Conservation (phyloP, 768 basidiomycete species). For the Boletus eberwhitei region DNA sequence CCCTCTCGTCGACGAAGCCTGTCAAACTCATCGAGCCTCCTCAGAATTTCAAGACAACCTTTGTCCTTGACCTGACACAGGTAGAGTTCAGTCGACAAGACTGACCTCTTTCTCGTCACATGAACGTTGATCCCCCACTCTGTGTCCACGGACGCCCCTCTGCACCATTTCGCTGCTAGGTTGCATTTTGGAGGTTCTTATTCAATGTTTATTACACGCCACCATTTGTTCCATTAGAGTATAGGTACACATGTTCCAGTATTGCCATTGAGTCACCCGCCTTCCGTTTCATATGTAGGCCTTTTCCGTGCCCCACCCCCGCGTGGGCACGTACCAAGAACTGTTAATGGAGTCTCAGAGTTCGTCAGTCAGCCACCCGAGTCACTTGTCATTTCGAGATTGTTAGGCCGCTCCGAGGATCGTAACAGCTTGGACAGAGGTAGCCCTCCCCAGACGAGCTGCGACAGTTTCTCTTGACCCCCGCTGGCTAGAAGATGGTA, state of each 20-base stretch:
- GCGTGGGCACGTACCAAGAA: neutral
- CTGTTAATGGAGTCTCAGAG: neutral
- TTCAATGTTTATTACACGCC: slow-evolving; percentile 21
- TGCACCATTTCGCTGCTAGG: neutral
- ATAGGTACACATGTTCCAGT: slow-evolving; percentile 14
- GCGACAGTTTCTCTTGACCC: neutral
- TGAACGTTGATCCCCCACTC: neutral
- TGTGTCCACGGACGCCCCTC: neutral
- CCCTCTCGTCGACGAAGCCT: slow-evolving; percentile 39
- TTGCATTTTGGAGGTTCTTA: slow-evolving; percentile 13
- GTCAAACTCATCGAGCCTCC: slow-evolving; percentile 81
- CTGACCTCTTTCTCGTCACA: slow-evolving; percentile 21
- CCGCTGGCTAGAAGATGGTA: neutral
- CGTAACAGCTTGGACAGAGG: neutral
- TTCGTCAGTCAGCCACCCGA: neutral
- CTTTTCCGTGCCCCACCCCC: neutral
- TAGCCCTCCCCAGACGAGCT: neutral
- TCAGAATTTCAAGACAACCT: slow-evolving; percentile 63
- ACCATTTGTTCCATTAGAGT: slow-evolving; percentile 18
- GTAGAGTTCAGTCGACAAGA: slow-evolving; percentile 76
- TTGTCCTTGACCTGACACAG: slow-evolving; percentile 78
- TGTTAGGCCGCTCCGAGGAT: too few species aligned
- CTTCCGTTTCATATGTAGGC: neutral
- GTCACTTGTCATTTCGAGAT: neutral
- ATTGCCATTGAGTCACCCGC: slow-evolving; percentile 5